A percentile compares a stretch with the other conserved stretches of the same genome.
These are phyloP conservation scores for Cladosporium sp. DNA, from an alignment of 2,329 filamentous ascomycete species.

Conservation along the genomic window DNA sequence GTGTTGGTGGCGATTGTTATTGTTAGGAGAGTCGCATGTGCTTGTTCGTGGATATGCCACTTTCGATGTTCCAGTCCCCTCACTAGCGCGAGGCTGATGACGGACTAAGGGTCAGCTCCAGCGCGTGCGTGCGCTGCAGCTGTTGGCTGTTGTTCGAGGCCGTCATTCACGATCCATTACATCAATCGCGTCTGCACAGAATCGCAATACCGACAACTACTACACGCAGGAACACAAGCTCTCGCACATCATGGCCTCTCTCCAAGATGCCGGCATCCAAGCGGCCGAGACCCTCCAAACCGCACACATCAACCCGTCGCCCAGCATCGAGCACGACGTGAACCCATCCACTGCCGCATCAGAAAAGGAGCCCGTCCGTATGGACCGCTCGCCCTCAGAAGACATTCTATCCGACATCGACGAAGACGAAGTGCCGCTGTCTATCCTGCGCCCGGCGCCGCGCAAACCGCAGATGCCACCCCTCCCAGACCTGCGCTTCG, in stretches of 20 bases:
- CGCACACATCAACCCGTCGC: constrained; percentile 72
- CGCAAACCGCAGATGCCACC: constrained; percentile 66
- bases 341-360: constrained; percentile 78
- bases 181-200: background rate
- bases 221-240: background rate
- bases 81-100: constrained; percentile 19
- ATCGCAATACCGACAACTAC: background rate
- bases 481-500: constrained; percentile 82
- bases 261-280: constrained; percentile 47
- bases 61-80: constrained; percentile 18
- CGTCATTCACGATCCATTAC: background rate
- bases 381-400: constrained; percentile 38
- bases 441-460: constrained; percentile 59
- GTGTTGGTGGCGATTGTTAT: constrained; percentile 22
- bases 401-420: constrained; percentile 48
- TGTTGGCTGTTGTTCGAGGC: constrained; percentile 13
- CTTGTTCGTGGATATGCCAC: constrained; percentile 7
- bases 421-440: constrained; percentile 70
- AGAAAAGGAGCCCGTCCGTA: constrained; percentile 61
- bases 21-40: background rate
- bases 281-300: constrained; percentile 80
- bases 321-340: constrained; percentile 72
- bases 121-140: background rate
- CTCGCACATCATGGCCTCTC: constrained; percentile 26
- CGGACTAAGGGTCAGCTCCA: constrained; percentile 9